Evolutionary conservation across 495 filamentous ascomycete species (phyloP).

Genomic region (Aspergillus olivimuriae): DNA sequence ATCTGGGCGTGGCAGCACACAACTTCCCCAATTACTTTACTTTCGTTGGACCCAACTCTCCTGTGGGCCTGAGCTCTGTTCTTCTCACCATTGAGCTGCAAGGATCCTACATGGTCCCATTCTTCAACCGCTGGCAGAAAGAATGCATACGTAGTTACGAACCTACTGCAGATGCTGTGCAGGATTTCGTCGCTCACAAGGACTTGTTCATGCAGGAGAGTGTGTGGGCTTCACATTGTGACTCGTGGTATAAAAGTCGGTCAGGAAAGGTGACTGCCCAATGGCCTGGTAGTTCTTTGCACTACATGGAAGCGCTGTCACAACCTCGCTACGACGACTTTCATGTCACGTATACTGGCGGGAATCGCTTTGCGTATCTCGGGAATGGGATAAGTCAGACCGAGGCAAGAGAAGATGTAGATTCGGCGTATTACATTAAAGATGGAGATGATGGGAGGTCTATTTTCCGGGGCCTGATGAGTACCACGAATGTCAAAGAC

Average conservation of each 20-base stretch:
- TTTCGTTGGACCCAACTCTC: constrained; percentile 50
- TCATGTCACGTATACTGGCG: constrained; percentile 30
- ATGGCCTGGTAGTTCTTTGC: constrained; percentile 27
- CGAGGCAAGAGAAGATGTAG: background rate
- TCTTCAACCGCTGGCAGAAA: constrained; percentile 6
- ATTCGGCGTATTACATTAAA: background rate
- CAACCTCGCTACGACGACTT: constrained; percentile 41
- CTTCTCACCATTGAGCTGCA: constrained; percentile 2
- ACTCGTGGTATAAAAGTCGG: constrained; percentile 38
- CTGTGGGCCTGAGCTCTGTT: constrained; percentile 5
- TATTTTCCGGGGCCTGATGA: background rate
- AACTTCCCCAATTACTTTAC: constrained; percentile 62
- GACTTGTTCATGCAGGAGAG: constrained; percentile 32
- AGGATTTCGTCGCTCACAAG: no score
- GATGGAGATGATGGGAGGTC: background rate
- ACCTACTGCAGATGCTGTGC: constrained; percentile 15
- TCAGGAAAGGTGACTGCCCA: constrained; percentile 14
- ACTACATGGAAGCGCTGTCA: constrained; percentile 44
- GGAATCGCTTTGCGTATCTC: constrained; percentile 32
- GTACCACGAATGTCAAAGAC: background rate
- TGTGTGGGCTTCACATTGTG: no score
- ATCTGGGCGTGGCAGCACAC: constrained; percentile 51
- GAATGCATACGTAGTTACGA: constrained; percentile 7
- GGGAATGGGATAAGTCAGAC: constrained; percentile 5
- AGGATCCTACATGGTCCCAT: constrained; percentile 2